Conservation (phyloP, 257 asterid species). For the Linaria vulgaris region DNA sequence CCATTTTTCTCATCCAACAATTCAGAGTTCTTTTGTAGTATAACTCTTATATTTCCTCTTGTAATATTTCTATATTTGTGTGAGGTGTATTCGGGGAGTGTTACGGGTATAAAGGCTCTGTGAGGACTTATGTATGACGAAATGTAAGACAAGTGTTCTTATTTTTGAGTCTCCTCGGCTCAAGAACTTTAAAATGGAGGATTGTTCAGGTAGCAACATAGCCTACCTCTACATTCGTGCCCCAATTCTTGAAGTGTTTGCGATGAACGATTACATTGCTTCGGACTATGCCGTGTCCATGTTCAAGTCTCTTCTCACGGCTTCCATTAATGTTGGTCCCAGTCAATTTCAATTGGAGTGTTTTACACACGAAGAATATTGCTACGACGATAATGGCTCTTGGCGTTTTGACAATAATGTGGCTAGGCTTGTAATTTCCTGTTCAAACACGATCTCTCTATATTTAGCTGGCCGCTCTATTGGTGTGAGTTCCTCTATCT, state of each 20-base stretch:
- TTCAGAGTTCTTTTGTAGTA: too few species aligned
- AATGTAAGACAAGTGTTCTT: not conserved
- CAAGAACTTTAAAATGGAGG: not conserved
- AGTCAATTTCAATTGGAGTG: too few species aligned
- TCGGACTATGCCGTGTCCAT: too few species aligned
- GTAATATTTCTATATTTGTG: too few species aligned
- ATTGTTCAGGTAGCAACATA: not conserved
- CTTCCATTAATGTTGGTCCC: constrained; percentile 9
- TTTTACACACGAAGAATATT: too few species aligned
- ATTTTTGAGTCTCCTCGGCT: not conserved
- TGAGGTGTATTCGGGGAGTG: too few species aligned
- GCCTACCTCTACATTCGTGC: not conserved
- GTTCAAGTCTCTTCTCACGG: constrained; percentile 1
- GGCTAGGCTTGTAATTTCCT: not conserved
- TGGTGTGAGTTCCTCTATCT: not conserved
- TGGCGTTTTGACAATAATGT: not conserved
- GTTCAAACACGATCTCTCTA: not conserved
- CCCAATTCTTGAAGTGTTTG: not conserved
- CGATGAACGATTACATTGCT: too few species aligned
- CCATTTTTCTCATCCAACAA: too few species aligned
- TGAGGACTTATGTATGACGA: not conserved
- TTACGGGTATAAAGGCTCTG: too few species aligned
- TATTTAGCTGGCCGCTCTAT: not conserved
- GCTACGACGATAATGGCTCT: too few species aligned
- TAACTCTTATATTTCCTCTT: too few species aligned